Percentiles rank a stretch among this genome's conserved stretches.
These are phyloP conservation scores for Boletus vermiculosoides DNA, from an alignment of 768 basidiomycete genomes.

Conservation along the genomic window DNA sequence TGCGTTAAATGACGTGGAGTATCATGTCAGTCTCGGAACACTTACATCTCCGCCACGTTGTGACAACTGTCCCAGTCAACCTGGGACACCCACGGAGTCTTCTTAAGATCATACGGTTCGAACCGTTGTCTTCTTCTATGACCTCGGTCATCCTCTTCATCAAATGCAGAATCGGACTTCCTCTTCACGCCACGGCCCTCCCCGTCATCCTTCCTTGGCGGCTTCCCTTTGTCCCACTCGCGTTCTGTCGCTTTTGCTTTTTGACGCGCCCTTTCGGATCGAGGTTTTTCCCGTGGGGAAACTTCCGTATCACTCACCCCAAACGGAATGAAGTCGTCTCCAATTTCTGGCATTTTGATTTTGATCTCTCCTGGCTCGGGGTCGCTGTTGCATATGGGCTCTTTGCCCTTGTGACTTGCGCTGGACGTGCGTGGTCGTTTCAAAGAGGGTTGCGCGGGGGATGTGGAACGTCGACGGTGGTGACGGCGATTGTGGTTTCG, in stretches of 20 bases:
- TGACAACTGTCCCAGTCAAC: slow-evolving; percentile 72
- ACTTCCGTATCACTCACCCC: slow-evolving; percentile 16
- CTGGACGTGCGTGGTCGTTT: slow-evolving; percentile 21
- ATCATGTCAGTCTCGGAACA: slow-evolving; percentile 16
- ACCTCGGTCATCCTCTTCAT: slow-evolving; percentile 41
- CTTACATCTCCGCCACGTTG: slow-evolving; percentile 84
- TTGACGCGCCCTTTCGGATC: slow-evolving; percentile 17
- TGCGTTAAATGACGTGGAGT: slow-evolving; percentile 4
- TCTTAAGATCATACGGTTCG: slow-evolving; percentile 50
- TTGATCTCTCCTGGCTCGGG: slow-evolving; percentile 12
- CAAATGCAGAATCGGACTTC: slow-evolving; percentile 43
- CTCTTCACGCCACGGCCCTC: slow-evolving; percentile 40
- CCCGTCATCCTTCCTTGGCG: slow-evolving; percentile 20
- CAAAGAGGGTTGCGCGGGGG: slow-evolving; percentile 12
- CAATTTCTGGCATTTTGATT: slow-evolving; percentile 16
- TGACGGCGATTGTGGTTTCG: background rate
- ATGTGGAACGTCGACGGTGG: slow-evolving; percentile 12
- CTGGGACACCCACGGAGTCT: slow-evolving; percentile 64
- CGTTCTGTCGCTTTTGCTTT: slow-evolving; percentile 30
- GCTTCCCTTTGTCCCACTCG: slow-evolving; percentile 43
- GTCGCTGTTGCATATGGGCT: slow-evolving; percentile 2
- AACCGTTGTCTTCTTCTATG: slow-evolving; percentile 52
- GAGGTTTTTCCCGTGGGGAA: slow-evolving; percentile 7
- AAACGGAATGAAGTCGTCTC: slow-evolving; percentile 35
- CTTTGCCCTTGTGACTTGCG: slow-evolving; percentile 20